phyloP scores from a whole-genome alignment of 2,329 filamentous ascomycete species.

The Ascocoryne sarcoides region DNA sequence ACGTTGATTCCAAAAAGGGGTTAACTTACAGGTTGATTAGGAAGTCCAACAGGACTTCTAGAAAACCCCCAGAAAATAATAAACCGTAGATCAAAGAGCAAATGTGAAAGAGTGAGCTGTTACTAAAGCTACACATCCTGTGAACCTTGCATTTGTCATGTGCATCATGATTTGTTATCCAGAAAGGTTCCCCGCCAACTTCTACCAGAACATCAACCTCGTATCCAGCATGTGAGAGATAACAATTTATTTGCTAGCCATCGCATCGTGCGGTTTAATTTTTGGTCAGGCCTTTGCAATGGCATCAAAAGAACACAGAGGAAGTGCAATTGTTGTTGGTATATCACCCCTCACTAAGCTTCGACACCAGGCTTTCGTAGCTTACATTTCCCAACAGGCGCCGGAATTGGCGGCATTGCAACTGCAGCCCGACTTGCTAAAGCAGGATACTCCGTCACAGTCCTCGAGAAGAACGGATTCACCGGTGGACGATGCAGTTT shows the following conservation, averaged over 20 bases:
- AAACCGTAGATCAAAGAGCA: too few species aligned
- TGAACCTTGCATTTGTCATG: background rate
- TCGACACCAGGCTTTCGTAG: background rate
- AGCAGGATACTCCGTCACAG: conserved; percentile 62
- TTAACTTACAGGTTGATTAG: too few species aligned
- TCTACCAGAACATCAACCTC: conserved; percentile 6
- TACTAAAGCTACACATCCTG: background rate
- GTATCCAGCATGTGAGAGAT: conserved; percentile 20
- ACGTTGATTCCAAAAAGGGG: too few species aligned
- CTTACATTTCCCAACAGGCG: conserved; percentile 37
- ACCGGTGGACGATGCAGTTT: conserved; percentile 64
- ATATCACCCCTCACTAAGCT: conserved; percentile 16
- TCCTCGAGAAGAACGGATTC: conserved; percentile 69
- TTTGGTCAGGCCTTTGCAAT: conserved; percentile 11
- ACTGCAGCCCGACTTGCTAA: conserved; percentile 63
- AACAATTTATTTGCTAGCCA: conserved; percentile 9
- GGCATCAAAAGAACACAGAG: conserved; percentile 27
- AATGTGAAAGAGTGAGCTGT: background rate
- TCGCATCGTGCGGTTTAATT: conserved; percentile 7
- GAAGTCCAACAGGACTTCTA: too few species aligned
- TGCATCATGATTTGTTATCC: background rate
- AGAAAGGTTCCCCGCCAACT: conserved; percentile 7
- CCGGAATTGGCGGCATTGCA: conserved; percentile 64
- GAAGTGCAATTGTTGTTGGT: conserved; percentile 47
- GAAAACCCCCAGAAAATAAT: too few species aligned